Percentiles rank a stretch among this genome's conserved stretches.
Evolutionary conservation across 2,329 filamentous ascomycete species (phyloP).

Genomic region (Sporothrix inflata): DNA sequence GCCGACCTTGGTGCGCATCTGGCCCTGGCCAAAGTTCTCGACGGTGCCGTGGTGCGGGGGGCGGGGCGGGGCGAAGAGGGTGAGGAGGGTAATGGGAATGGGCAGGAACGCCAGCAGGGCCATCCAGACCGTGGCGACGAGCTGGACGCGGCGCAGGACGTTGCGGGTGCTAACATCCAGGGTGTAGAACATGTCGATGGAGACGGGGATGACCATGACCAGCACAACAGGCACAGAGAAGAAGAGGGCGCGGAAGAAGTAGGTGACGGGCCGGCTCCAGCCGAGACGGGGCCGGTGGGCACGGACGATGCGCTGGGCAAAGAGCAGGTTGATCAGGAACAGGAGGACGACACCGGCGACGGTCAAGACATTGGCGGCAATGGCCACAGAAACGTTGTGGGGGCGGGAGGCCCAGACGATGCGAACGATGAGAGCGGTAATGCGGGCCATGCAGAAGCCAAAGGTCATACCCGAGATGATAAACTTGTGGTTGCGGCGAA

Average conservation of each 20-base stretch:
- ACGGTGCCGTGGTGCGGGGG: slow-evolving; percentile 39
- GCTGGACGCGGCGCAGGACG: slow-evolving; percentile 65
- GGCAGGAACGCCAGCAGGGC: slow-evolving; percentile 69
- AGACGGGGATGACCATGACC: slow-evolving; percentile 66
- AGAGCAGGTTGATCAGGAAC: slow-evolving; percentile 77
- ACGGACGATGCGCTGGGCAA: slow-evolving; percentile 74
- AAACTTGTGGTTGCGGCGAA: slow-evolving; percentile 58
- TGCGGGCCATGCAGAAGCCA: slow-evolving; percentile 61
- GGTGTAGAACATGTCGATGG: slow-evolving; percentile 70
- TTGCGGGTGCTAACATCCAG: slow-evolving; percentile 53
- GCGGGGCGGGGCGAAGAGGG: slow-evolving; percentile 51
- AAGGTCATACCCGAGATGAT: slow-evolving; percentile 61
- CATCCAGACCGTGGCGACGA: slow-evolving; percentile 64
- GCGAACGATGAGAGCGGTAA: slow-evolving; percentile 54
- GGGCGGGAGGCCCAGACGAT: slow-evolving; percentile 56
- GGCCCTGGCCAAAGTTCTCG: slow-evolving; percentile 69
- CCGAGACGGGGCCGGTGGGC: slow-evolving; percentile 72
- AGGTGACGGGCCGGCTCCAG: slow-evolving; percentile 61
- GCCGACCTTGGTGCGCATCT: slow-evolving; percentile 66
- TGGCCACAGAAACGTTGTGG: slow-evolving; percentile 47
- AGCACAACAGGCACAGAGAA: slow-evolving; percentile 59
- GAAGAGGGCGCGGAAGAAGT: slow-evolving; percentile 62
- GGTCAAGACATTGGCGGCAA: slow-evolving; percentile 70
- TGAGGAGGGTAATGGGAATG: slow-evolving; percentile 56
- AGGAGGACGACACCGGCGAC: slow-evolving; percentile 74